These are phyloP conservation scores for Candida sanyaensis DNA, from an alignment of 1,139 yeast species.

Conservation along the genomic window DNA sequence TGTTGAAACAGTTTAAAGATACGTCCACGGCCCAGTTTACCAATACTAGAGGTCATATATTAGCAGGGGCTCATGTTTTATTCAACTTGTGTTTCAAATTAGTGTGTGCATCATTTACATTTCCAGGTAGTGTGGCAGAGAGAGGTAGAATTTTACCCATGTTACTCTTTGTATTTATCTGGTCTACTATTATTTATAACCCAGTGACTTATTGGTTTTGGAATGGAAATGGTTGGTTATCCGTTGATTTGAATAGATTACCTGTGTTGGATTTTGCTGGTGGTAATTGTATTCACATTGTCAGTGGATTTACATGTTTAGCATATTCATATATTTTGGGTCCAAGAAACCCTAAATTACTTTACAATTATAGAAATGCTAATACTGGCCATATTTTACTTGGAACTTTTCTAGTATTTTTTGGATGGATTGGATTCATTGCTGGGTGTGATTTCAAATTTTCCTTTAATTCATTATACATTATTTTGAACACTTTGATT, in stretches of 20 bases:
- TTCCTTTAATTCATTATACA: constrained; percentile 33
- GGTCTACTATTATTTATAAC: constrained; percentile 62
- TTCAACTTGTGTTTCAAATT: constrained; percentile 55
- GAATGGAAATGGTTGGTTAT: constrained; percentile 62
- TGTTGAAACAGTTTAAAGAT: constrained; percentile 35
- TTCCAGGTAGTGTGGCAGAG: constrained; percentile 61
- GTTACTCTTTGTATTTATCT: constrained; percentile 50
- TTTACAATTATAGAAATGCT: constrained; percentile 39
- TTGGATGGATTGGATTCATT: constrained; percentile 50
- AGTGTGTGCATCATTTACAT: constrained; percentile 53
- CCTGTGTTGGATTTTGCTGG: constrained; percentile 68
- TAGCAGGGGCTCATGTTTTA: constrained; percentile 43
- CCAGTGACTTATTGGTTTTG: constrained; percentile 70
- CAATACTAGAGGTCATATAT: constrained; percentile 42
- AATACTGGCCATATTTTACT: constrained; percentile 47
- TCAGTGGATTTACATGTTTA: constrained; percentile 59
- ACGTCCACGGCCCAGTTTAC: constrained; percentile 23
- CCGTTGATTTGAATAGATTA: constrained; percentile 33
- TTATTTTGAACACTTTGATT: constrained; percentile 36
- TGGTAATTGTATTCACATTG: constrained; percentile 63
- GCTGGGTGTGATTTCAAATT: constrained; percentile 48
- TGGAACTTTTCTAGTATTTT: constrained; percentile 48
- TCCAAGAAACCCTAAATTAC: constrained; percentile 44
- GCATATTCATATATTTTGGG: constrained; percentile 64
- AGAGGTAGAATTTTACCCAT: constrained; percentile 58